Evolutionary conservation across 2,329 filamentous ascomycete genomes (phyloP).

Genomic region (Ophiostoma himal-ulmi): DNA sequence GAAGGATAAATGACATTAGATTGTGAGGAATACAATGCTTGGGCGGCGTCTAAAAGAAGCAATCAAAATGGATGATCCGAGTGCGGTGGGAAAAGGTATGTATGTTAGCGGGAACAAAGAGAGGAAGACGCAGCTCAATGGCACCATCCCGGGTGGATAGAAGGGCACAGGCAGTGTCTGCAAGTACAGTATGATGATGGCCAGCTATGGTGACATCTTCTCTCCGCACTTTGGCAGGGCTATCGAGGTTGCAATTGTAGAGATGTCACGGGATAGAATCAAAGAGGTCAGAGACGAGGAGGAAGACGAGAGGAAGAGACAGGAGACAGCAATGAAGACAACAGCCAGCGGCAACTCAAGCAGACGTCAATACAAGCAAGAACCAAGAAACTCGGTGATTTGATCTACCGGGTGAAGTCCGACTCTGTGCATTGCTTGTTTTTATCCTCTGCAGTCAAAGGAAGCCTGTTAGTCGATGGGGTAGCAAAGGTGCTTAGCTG

Average conservation of each 20-base stretch:
- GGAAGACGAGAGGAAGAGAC: neutral
- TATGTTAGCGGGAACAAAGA: neutral
- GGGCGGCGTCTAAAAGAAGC: neutral
- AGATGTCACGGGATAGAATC: neutral
- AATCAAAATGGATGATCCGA: neutral
- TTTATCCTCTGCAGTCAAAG: neutral
- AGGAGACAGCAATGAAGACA: neutral
- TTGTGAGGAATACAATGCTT: neutral
- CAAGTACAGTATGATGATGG: neutral
- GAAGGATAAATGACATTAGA: constrained; percentile 4
- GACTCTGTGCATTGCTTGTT: neutral
- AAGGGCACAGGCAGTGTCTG: neutral
- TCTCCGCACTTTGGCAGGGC: neutral
- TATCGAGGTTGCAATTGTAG: neutral
- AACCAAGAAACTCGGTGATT: neutral
- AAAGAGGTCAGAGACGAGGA: neutral
- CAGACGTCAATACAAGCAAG: neutral
- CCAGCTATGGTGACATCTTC: neutral
- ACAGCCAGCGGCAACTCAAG: neutral
- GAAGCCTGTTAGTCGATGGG: neutral
- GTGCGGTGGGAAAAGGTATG: neutral
- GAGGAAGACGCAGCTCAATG: neutral
- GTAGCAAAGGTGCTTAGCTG: neutral
- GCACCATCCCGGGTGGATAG: neutral
- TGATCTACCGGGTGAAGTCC: neutral